These are phyloP conservation scores for Trichoderma gracile DNA, from an alignment of 2,329 filamentous ascomycete genomes.

Conservation along the genomic window DNA sequence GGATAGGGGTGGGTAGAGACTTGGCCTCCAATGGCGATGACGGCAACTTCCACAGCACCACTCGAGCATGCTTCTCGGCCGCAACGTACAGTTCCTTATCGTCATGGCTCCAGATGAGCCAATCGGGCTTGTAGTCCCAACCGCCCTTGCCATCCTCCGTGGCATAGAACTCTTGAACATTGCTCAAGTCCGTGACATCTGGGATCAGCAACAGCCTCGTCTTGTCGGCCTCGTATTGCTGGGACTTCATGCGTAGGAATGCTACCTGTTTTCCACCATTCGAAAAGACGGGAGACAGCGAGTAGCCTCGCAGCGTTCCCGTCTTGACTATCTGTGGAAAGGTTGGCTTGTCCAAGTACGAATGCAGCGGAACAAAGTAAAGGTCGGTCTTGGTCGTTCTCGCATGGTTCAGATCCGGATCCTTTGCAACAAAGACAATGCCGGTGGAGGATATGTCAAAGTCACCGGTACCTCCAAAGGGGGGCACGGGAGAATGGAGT, in stretches of 20 bases:
- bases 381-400: constrained; percentile 80
- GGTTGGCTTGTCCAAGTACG: constrained; percentile 58
- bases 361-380: constrained; percentile 67
- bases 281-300: constrained; percentile 69
- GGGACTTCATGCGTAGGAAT: constrained; percentile 75
- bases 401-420: constrained; percentile 68
- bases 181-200: constrained; percentile 58
- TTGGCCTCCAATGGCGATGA: constrained; percentile 52
- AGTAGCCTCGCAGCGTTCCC: constrained; percentile 63
- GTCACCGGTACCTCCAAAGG: constrained; percentile 78
- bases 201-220: constrained; percentile 65
- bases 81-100: constrained; percentile 68
- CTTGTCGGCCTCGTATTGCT: constrained; percentile 77
- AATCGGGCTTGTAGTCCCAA: constrained; percentile 61
- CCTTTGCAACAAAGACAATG: constrained; percentile 73
- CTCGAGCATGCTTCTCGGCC: constrained; percentile 68
- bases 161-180: constrained; percentile 63
- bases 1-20: constrained; percentile 51
- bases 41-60: constrained; percentile 63
- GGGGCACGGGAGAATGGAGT: constrained; percentile 68
- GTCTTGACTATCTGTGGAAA: constrained; percentile 55
- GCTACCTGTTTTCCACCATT: constrained; percentile 68
- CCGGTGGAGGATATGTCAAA: constrained; percentile 71
- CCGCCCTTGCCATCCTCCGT: constrained; percentile 62
- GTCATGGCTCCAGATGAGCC: constrained; percentile 58